phyloP scores from a whole-genome alignment of 129 eudicot species.

The Oenanthe sinensis region DNA sequence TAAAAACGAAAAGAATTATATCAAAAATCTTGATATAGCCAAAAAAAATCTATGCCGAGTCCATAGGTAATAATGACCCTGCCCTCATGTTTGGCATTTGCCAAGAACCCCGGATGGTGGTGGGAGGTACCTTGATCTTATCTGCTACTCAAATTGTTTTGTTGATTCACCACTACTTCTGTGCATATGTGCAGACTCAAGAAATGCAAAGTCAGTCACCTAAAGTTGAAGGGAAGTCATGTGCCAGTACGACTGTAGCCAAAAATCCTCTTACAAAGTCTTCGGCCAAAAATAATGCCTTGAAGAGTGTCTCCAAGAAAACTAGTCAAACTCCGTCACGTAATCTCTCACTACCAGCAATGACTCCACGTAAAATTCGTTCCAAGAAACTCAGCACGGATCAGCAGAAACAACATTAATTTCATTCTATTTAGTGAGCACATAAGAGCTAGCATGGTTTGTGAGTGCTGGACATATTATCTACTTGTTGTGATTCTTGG shows the following conservation, averaged over 20 bases:
- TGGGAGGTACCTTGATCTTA: background rate
- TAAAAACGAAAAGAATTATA: background rate
- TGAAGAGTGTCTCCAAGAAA: slow-evolving; percentile 36
- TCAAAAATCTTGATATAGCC: background rate
- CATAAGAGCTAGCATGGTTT: background rate
- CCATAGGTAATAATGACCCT: background rate
- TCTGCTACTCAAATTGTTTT: background rate
- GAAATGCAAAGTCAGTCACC: slow-evolving; percentile 26
- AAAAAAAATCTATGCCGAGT: background rate
- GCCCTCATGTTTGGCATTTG: background rate
- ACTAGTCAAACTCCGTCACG: slow-evolving; percentile 24
- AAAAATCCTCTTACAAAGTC: slow-evolving; percentile 9
- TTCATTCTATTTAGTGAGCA: background rate
- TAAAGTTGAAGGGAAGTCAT: slow-evolving; percentile 30
- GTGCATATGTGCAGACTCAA: slow-evolving; percentile 26
- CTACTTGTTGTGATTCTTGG: background rate
- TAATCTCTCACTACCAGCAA: slow-evolving; percentile 33
- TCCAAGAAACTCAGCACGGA: slow-evolving; percentile 46
- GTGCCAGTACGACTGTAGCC: slow-evolving; percentile 16
- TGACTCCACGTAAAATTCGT: slow-evolving; percentile 30
- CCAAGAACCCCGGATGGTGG: no score
- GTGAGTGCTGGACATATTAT: background rate
- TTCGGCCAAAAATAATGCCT: slow-evolving; percentile 25
- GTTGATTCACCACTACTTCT: background rate
- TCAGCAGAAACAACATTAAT: slow-evolving; percentile 1